Evolutionary conservation across 441 rosid species (phyloP).

Genomic region (Corymbia citriodora): DNA sequence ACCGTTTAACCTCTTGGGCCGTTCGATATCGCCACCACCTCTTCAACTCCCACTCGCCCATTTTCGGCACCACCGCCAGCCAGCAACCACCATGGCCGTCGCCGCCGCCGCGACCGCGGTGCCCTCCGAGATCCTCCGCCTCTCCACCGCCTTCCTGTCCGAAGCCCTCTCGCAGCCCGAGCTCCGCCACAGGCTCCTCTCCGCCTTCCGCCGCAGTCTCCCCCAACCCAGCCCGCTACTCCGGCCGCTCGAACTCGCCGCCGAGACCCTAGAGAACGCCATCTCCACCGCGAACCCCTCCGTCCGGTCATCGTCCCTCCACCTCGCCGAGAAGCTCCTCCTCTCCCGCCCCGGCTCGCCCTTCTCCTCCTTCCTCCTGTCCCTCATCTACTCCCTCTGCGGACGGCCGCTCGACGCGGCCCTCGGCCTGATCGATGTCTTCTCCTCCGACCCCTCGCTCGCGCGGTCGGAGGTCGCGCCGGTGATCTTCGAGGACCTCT

Average conservation of each 20-base stretch:
- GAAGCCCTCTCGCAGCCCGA: constrained; percentile 10
- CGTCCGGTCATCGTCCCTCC: constrained; percentile 37
- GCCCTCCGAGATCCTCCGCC: constrained; percentile 9
- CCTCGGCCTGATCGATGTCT: constrained; percentile 25
- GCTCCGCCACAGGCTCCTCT: constrained; percentile 25
- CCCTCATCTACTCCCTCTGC: constrained; percentile 34
- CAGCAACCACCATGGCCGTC: background rate
- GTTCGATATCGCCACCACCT: background rate
- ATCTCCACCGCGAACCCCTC: constrained; percentile 21
- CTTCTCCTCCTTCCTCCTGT: constrained; percentile 41
- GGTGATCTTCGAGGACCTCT: constrained; percentile 40
- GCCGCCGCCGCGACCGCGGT: background rate
- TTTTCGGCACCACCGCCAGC: background rate
- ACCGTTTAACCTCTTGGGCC: background rate
- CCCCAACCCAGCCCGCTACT: constrained; percentile 14
- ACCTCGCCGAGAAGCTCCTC: constrained; percentile 41
- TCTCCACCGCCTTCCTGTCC: constrained; percentile 1
- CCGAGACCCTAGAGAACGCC: constrained; percentile 43
- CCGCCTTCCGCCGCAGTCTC: constrained; percentile 23
- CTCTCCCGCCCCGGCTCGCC: constrained; percentile 27
- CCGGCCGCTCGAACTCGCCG: constrained; percentile 32
- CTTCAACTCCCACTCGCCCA: background rate
- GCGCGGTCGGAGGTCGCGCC: constrained; percentile 52
- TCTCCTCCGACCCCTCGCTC: constrained; percentile 35
- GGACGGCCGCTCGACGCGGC: constrained; percentile 37